These are phyloP conservation scores for Globisporangium iwayamae DNA, from an alignment of 352 stramenopile genomes.

Conservation along the genomic window DNA sequence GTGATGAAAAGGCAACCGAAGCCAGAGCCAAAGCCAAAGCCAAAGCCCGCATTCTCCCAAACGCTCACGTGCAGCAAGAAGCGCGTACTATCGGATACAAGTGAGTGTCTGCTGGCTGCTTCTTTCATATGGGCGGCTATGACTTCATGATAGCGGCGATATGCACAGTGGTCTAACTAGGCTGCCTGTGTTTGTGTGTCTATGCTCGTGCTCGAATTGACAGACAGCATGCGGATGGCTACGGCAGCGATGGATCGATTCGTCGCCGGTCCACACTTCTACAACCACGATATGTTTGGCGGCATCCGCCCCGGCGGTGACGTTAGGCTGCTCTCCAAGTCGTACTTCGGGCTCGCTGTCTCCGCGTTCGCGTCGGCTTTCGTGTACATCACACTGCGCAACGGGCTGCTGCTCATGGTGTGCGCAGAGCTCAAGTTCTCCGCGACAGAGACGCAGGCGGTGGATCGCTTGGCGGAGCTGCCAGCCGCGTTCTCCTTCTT, in stretches of 20 bases:
- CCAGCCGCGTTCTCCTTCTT: slow-evolving; percentile 51
- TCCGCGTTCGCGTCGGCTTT: slow-evolving; percentile 19
- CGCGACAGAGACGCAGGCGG: slow-evolving; percentile 16
- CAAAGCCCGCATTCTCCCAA: background rate
- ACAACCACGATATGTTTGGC: slow-evolving; percentile 26
- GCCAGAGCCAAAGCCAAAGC: background rate
- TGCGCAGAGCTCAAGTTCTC: slow-evolving; percentile 14
- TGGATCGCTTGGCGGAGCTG: slow-evolving; percentile 41
- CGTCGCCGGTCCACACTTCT: slow-evolving; percentile 22
- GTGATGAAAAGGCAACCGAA: background rate
- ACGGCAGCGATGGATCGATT: slow-evolving; percentile 13
- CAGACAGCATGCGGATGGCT: background rate
- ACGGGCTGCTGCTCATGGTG: slow-evolving; percentile 15
- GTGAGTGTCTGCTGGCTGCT: no score
- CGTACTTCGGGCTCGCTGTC: slow-evolving; percentile 18
- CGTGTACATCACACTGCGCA: slow-evolving; percentile 20
- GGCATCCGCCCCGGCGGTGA: slow-evolving; percentile 16
- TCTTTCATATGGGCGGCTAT: no score
- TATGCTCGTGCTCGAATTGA: background rate
- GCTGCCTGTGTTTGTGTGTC: background rate
- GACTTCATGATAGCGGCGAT: background rate
- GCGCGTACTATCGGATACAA: no score
- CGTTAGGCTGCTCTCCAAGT: slow-evolving; percentile 12
- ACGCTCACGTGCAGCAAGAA: background rate
- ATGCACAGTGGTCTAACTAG: background rate